Evolutionary conservation across 2,329 filamentous ascomycete species (phyloP).

Genomic region (Cytospora schulzeri): DNA sequence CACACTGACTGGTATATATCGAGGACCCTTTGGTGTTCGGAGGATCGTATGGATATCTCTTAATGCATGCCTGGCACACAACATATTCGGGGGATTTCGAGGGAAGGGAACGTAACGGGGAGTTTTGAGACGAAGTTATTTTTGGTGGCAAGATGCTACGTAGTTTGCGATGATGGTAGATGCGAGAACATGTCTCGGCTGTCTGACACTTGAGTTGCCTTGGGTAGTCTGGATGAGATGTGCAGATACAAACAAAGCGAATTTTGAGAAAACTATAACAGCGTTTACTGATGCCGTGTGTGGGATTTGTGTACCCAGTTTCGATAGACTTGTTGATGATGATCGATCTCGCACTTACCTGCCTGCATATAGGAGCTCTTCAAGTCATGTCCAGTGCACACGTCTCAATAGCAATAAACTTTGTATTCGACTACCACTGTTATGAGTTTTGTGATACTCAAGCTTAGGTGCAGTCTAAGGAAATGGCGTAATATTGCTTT

Average conservation of each 20-base stretch:
- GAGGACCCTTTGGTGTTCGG: neutral
- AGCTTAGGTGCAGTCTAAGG: neutral
- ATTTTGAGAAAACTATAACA: neutral
- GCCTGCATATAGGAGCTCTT: no score
- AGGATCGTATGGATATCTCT: neutral
- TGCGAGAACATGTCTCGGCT: neutral
- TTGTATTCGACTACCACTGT: no score
- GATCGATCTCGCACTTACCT: no score
- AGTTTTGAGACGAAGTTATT: neutral
- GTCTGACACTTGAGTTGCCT: neutral
- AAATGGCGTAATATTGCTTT: neutral
- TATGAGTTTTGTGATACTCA: no score
- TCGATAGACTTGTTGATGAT: neutral
- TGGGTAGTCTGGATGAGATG: conserved; percentile 9
- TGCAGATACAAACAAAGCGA: conserved; percentile 5
- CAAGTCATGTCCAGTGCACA: no score
- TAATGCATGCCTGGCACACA: neutral
- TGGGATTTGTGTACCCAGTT: neutral
- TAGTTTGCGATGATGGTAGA: neutral
- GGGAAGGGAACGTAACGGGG: neutral
- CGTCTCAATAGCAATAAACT: no score
- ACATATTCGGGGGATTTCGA: neutral
- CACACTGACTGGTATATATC: conserved; percentile 19
- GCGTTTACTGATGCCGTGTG: neutral
- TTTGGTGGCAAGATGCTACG: neutral